Conservation (phyloP, 2,329 filamentous ascomycete species). For the Colletotrichum melonis region DNA sequence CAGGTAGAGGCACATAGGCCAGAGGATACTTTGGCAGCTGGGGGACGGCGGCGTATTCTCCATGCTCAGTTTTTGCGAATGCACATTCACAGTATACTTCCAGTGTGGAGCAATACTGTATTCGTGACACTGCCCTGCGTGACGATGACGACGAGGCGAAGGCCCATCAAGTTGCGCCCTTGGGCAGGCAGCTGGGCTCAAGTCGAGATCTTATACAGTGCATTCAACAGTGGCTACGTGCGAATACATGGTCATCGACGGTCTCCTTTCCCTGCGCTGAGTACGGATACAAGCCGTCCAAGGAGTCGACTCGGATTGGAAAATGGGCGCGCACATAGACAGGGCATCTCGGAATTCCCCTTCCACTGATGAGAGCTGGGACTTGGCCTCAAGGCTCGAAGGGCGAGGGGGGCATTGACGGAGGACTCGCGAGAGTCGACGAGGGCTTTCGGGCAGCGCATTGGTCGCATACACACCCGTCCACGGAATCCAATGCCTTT, state of each 20-base stretch:
- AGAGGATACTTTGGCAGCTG: background rate
- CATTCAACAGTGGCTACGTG: background rate
- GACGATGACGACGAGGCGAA: constrained; percentile 25
- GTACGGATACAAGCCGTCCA: background rate
- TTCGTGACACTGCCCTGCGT: constrained; percentile 32
- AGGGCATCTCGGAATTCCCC: background rate
- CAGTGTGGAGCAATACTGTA: constrained; percentile 28
- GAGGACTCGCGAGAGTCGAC: background rate
- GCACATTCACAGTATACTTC: constrained; percentile 6
- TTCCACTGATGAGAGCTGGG: background rate
- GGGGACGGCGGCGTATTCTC: background rate
- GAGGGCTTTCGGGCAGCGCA: constrained; percentile 12
- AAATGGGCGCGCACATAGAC: background rate
- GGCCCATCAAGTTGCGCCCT: background rate
- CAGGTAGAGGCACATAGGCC: background rate
- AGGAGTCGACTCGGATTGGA: background rate
- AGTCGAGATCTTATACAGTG: constrained; percentile 6
- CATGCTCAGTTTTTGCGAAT: background rate
- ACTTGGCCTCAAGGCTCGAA: background rate
- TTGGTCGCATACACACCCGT: constrained; percentile 11
- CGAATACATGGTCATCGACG: background rate
- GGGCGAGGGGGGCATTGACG: background rate
- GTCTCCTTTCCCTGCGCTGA: background rate
- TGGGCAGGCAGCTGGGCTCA: background rate
- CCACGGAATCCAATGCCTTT: background rate